These are phyloP conservation scores for Microbotryum silenes-acaulis DNA, from an alignment of 1,284 basidiomycete species.

Conservation along the genomic window DNA sequence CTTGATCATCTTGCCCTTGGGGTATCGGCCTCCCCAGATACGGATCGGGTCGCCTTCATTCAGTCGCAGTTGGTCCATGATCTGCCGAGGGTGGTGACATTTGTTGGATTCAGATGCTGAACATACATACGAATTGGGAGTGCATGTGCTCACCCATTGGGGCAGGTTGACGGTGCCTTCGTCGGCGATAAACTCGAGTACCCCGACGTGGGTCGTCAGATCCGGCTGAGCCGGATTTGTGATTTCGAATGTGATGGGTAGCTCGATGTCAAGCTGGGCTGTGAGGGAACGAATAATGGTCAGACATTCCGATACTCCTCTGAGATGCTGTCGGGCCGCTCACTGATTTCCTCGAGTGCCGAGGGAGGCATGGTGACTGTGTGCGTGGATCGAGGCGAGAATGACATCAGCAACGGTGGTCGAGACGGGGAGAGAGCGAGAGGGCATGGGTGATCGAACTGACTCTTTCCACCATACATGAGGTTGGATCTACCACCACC, in stretches of 20 bases:
- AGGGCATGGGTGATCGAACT: constrained; percentile 42
- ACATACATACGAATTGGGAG: neutral
- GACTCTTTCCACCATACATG: constrained; percentile 95
- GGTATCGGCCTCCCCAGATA: constrained; percentile 75
- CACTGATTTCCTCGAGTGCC: constrained; percentile 74
- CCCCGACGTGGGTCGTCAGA: constrained; percentile 83
- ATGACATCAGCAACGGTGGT: neutral
- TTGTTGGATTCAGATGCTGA: neutral
- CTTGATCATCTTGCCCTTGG: constrained; percentile 94
- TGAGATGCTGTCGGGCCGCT: constrained; percentile 30
- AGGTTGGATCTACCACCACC: constrained; percentile 50
- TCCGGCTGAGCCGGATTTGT: constrained; percentile 80
- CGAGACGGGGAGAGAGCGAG: constrained; percentile 15
- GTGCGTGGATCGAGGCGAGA: neutral
- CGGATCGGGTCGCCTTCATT: constrained; percentile 93
- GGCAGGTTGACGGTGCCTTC: constrained; percentile 93
- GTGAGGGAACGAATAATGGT: neutral
- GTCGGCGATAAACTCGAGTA: constrained; percentile 96
- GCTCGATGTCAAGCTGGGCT: constrained; percentile 78
- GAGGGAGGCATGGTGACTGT: constrained; percentile 96
- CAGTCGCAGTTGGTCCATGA: constrained; percentile 93
- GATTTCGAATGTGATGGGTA: constrained; percentile 93
- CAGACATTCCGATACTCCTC: too few relatives aligned
- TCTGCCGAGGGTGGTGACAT: constrained; percentile 43
- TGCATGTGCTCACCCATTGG: constrained; percentile 59